Evolutionary conservation across 192 early-diverging fungal species (phyloP).

Genomic region (Umbelopsis sp.): DNA sequence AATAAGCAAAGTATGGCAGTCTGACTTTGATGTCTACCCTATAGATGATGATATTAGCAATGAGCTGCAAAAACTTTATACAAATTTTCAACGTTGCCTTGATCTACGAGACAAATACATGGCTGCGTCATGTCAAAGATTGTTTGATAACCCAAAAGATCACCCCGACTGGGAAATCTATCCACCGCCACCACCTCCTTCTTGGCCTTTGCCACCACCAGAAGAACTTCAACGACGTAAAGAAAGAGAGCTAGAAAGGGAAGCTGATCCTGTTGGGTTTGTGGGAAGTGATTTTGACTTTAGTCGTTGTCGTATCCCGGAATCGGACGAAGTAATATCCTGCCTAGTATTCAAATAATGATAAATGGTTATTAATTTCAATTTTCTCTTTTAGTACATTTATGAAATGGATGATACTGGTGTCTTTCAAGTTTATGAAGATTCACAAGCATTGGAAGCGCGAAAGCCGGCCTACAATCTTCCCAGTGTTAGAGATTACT

Average conservation of each 20-base stretch:
- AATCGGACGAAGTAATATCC: conserved; percentile 31
- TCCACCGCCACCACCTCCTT: conserved; percentile 79
- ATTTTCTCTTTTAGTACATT: conserved; percentile 17
- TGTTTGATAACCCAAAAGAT: conserved; percentile 87
- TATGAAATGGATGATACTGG: conserved; percentile 64
- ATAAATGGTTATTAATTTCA: too few relatives aligned
- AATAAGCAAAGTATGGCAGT: background rate
- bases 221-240: conserved; percentile 26
- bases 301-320: conserved; percentile 46
- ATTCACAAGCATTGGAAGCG: background rate
- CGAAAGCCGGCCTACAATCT: conserved; percentile 22
- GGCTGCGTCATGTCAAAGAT: conserved; percentile 65
- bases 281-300: conserved; percentile 49
- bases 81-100: conserved; percentile 70
- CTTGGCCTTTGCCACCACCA: conserved; percentile 53
- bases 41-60: conserved; percentile 58
- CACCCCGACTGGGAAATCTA: conserved; percentile 78
- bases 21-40: background rate
- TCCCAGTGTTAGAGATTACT: conserved; percentile 67
- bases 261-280: conserved; percentile 36
- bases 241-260: conserved; percentile 32
- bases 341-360: too few relatives aligned
- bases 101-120: conserved; percentile 87
- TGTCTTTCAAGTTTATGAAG: conserved; percentile 63
- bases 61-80: conserved; percentile 67